These are phyloP conservation scores for Persicaria maculosa DNA, from an alignment of 148 eudicot genomes.

Conservation along the genomic window DNA sequence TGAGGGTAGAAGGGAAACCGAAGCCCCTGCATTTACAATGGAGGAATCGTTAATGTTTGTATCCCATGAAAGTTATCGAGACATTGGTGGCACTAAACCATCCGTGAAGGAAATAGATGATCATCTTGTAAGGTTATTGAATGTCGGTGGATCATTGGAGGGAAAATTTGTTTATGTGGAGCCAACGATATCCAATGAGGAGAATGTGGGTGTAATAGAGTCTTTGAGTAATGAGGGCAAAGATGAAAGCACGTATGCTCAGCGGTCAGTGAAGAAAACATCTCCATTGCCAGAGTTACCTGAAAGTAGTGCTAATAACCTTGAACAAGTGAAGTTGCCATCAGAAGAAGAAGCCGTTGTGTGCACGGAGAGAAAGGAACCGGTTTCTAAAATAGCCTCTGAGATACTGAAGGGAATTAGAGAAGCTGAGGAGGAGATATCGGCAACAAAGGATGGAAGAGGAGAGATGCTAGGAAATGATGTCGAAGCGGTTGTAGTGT, in stretches of 20 bases:
- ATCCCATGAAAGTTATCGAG: not conserved
- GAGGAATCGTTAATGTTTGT: not conserved
- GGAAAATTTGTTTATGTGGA: conserved; percentile 7
- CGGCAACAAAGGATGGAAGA: conserved; percentile 17
- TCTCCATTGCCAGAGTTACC: no score
- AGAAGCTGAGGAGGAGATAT: conserved; percentile 19
- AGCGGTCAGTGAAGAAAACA: not conserved
- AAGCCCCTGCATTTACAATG: not conserved
- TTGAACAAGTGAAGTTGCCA: no score
- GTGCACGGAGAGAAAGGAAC: conserved; percentile 4
- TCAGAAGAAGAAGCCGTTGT: no score
- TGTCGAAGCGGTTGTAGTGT: conserved; percentile 15
- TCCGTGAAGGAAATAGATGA: not conserved
- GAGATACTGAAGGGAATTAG: conserved; percentile 16
- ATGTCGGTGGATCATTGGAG: not conserved
- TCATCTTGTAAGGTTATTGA: not conserved
- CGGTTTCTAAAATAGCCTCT: conserved; percentile 2
- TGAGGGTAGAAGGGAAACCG: conserved; percentile 18
- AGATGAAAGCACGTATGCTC: not conserved
- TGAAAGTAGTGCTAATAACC: not conserved
- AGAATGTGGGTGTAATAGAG: not conserved
- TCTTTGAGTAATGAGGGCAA: conserved; percentile 4
- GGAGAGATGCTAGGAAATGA: conserved; percentile 13
- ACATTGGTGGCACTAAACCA: not conserved
- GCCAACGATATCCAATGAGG: conserved; percentile 9